phyloP scores from a whole-genome alignment of 345 rosid genomes.

The Lagerstroemia speciosa region DNA sequence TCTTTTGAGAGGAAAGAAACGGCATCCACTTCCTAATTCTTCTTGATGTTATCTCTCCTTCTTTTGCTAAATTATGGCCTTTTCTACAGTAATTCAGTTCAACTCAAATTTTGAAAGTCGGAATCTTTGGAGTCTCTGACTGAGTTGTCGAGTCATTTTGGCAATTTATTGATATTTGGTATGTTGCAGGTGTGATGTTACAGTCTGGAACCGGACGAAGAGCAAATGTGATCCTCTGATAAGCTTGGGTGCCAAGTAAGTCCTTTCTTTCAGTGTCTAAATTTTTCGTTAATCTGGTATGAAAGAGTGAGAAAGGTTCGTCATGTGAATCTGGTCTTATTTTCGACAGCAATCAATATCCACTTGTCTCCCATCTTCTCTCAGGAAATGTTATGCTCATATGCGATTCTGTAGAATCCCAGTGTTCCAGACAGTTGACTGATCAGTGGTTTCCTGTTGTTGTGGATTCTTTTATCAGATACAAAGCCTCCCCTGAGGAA shows the following conservation, averaged over 20 bases:
- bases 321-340: too few relatives aligned
- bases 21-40: not conserved
- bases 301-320: too few relatives aligned
- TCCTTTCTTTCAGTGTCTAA: not conserved
- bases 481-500: constrained; percentile 74
- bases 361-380: not conserved
- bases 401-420: not conserved
- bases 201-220: constrained; percentile 87
- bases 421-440: not conserved
- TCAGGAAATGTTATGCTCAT: not conserved
- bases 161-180: not conserved
- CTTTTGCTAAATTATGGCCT: not conserved
- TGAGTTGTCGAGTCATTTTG: not conserved
- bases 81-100: not conserved
- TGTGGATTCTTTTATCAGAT: constrained; percentile 30
- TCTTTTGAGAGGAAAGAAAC: not conserved
- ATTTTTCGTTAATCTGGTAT: not conserved
- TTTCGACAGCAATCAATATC: not conserved
- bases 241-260: constrained; percentile 85
- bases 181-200: constrained; percentile 66
- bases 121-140: not conserved
- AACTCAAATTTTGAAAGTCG: not conserved
- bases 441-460: not conserved
- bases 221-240: constrained; percentile 87
- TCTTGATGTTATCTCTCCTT: not conserved